A percentile compares a stretch with the other conserved stretches of the same genome.
phyloP scores from a whole-genome alignment of 2,329 filamentous ascomycete genomes.

The Ceratocystis colombiana region DNA sequence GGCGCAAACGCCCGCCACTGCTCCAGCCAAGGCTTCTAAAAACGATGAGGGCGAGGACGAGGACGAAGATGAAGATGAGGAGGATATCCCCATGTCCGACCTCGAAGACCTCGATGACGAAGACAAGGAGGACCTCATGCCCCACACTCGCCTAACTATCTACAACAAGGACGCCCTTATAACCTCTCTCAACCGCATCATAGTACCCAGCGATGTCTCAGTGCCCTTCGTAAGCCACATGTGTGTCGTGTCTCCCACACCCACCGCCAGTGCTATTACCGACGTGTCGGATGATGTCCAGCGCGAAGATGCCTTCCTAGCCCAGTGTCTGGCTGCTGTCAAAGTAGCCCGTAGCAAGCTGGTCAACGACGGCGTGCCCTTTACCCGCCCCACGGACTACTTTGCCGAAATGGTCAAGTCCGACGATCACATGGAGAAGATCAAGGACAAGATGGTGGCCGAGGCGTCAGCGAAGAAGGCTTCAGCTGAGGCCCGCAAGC shows the following conservation, averaged over 20 bases:
- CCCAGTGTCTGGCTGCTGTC: slow-evolving; percentile 73
- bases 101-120: slow-evolving; percentile 67
- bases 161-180: slow-evolving; percentile 89
- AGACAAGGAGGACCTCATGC: slow-evolving; percentile 76
- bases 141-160: slow-evolving; percentile 87
- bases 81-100: slow-evolving; percentile 83
- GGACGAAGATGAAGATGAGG: slow-evolving; percentile 64
- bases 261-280: slow-evolving; percentile 56
- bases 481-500: slow-evolving; percentile 76
- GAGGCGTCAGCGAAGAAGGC: slow-evolving; percentile 90
- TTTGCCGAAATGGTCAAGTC: slow-evolving; percentile 99
- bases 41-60: slow-evolving; percentile 42
- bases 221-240: slow-evolving; percentile 79
- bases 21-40: slow-evolving; percentile 30
- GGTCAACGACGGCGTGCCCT: slow-evolving; percentile 71
- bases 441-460: slow-evolving; percentile 86
- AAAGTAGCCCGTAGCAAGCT: slow-evolving; percentile 62
- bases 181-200: slow-evolving; percentile 67
- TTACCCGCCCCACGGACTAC: slow-evolving; percentile 84
- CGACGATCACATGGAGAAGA: slow-evolving; percentile 95
- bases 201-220: slow-evolving; percentile 52
- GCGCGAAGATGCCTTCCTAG: slow-evolving; percentile 88
- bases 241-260: slow-evolving; percentile 56
- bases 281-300: slow-evolving; percentile 86
- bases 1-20: slow-evolving; percentile 34